Percentiles rank a stretch among this genome's conserved stretches.
These are phyloP conservation scores for Santalum album DNA, from an alignment of 164 flowering plant species.

Conservation along the genomic window DNA sequence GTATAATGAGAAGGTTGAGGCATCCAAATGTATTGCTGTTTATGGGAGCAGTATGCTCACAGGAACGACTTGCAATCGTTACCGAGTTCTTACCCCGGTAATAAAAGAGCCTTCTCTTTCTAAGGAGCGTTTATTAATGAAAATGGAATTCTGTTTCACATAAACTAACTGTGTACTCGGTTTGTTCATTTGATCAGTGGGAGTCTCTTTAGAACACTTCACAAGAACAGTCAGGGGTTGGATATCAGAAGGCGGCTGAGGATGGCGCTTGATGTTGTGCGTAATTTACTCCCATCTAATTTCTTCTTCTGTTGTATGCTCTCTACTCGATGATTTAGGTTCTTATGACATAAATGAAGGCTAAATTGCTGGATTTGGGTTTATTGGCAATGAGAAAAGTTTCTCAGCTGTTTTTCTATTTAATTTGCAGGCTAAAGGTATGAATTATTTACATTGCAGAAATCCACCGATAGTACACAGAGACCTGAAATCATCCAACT, in stretches of 20 bases:
- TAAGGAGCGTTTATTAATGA: too few species aligned
- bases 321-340: background rate
- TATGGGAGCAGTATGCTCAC: conserved; percentile 78
- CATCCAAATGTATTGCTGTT: conserved; percentile 87
- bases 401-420: background rate
- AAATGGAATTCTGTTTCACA: too few species aligned
- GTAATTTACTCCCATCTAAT: conserved; percentile 17
- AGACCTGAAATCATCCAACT: conserved; percentile 80
- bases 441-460: conserved; percentile 80
- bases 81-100: conserved; percentile 82
- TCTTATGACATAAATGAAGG: too few species aligned
- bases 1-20: conserved; percentile 68
- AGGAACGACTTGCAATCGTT: conserved; percentile 64
- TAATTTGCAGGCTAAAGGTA: conserved; percentile 64
- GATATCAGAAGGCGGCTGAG: conserved; percentile 61
- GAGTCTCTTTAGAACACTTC: conserved; percentile 69
- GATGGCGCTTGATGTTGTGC: conserved; percentile 87
- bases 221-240: conserved; percentile 45
- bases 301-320: background rate
- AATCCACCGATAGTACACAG: conserved; percentile 86
- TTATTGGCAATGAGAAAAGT: too few species aligned
- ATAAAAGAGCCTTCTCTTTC: background rate
- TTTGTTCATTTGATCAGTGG: conserved; percentile 43
- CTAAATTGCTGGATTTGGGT: too few species aligned
- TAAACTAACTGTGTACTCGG: background rate